These are phyloP conservation scores for Paramecium tetraurelia DNA, from an alignment of 73 alveolate genomes.

Conservation along the genomic window DNA sequence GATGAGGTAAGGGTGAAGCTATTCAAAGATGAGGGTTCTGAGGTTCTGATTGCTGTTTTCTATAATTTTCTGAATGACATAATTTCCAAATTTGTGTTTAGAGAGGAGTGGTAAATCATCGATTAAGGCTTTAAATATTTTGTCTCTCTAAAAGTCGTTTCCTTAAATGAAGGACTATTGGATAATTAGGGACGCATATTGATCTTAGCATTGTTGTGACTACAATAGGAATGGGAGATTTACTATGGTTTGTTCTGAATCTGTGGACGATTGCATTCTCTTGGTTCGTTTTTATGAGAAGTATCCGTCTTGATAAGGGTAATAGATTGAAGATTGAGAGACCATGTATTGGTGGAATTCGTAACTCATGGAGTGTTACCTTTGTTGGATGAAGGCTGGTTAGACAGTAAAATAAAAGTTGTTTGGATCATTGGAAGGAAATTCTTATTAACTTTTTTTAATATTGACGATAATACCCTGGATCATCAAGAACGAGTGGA, in stretches of 20 bases:
- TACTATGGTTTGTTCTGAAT: background rate
- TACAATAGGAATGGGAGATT: background rate
- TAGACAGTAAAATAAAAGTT: background rate
- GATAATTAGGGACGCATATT: background rate
- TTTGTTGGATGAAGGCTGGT: background rate
- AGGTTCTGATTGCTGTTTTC: background rate
- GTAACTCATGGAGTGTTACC: background rate
- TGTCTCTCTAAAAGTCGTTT: slow-evolving; percentile 5
- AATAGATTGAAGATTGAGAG: background rate
- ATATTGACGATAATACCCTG: background rate
- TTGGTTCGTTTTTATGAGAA: slow-evolving; percentile 2
- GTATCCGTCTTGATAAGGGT: background rate
- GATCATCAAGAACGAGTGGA: background rate
- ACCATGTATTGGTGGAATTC: background rate
- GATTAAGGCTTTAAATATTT: background rate
- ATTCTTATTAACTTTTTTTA: background rate
- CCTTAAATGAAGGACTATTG: background rate
- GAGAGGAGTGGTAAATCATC: slow-evolving; percentile 24
- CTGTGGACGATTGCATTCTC: background rate
- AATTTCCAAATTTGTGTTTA: slow-evolving; percentile 51
- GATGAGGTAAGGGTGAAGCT: background rate
- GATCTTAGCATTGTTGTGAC: slow-evolving; percentile 20
- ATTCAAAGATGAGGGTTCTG: background rate
- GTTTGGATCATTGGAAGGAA: slow-evolving; percentile 17
- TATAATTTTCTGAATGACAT: slow-evolving; percentile 19